Conservation (phyloP, 2,329 filamentous ascomycete genomes). For the Sordariomycetes sp. region DNA sequence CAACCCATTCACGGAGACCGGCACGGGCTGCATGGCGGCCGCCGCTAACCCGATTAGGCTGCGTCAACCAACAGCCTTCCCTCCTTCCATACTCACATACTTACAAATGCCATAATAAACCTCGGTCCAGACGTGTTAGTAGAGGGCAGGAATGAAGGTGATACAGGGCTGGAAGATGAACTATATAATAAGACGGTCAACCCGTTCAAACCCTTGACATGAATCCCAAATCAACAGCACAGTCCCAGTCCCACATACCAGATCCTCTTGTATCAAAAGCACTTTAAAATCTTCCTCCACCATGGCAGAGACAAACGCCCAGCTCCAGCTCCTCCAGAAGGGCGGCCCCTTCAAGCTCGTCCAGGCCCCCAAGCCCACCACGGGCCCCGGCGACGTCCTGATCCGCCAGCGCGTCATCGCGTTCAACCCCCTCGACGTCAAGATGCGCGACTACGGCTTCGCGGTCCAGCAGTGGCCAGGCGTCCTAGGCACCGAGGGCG, state of each 20-base stretch:
- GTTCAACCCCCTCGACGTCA: not conserved
- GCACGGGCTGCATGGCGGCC: not conserved
- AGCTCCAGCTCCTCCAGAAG: not conserved
- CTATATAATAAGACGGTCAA: not conserved
- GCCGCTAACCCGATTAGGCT: not conserved
- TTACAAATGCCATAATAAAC: not conserved
- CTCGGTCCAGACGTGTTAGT: not conserved
- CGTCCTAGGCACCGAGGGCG: not conserved
- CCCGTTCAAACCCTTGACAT: not conserved
- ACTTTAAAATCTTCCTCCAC: not conserved
- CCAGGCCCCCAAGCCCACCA: not conserved
- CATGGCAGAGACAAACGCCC: not conserved
- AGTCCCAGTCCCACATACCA: no score
- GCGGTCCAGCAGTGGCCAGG: not conserved
- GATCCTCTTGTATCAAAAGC: no score
- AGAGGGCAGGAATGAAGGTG: not conserved
- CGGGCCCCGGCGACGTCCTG: not conserved
- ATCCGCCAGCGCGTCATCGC: not conserved
- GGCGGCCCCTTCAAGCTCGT: not conserved
- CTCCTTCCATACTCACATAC: not conserved
- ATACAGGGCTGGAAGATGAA: not conserved
- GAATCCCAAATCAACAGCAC: no score
- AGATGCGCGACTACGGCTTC: not conserved
- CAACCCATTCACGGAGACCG: not conserved
- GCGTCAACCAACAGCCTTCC: no score